Base-by-base conservation (phyloP, 2,329 filamentous ascomycete species). In the Ramularia collo-cygni region DNA sequence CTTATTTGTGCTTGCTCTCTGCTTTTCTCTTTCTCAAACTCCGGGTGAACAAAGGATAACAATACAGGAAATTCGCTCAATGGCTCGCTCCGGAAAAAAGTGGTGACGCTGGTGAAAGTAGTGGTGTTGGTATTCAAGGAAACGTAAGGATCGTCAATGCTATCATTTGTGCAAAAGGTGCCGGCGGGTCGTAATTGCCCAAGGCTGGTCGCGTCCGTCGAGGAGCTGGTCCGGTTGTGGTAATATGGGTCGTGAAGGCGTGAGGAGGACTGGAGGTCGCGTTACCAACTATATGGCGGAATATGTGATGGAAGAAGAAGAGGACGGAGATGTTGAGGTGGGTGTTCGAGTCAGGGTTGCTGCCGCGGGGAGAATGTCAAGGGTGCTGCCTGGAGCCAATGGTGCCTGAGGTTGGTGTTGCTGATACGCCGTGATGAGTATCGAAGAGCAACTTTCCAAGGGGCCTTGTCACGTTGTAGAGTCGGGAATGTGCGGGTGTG, bases 121-220 rank as follows among this genome's bases (percentile, higher is more conserved):
- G 35, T 34, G 36, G 30, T 40, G 38, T 28, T 24, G 30, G 30
- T 39, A 42, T 41, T 54, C 48, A 55, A 57, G 56, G 57, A 50
- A 53, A 56, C 54, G 56, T 47, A 51, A 40, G 40, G 51, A 52
- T 51, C 46, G 53, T 53, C 36, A 50, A 38, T 42, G 49, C 44
- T 48, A 46, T 54, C 52, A 54, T 56, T 50, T 51, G 46, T 50
- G 41, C 42, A 45, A 28, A 50, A 35, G 33, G 28, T 19, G 17
- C 32, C 27, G 35, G 35, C 35, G 32, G 30, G 45, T 42, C 21
- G 43, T 27, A 34, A 39, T 43, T 28, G 35, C 21, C 40, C 31
- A 16, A 33, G 16, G 31, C 31, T 16, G 19, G 46, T 31, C 36
- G 48, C 49, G 43, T 51, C 48, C 48, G 43, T 50, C 50, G 44